Conservation (phyloP, 345 rosid genomes). For the Firmiana major region DNA sequence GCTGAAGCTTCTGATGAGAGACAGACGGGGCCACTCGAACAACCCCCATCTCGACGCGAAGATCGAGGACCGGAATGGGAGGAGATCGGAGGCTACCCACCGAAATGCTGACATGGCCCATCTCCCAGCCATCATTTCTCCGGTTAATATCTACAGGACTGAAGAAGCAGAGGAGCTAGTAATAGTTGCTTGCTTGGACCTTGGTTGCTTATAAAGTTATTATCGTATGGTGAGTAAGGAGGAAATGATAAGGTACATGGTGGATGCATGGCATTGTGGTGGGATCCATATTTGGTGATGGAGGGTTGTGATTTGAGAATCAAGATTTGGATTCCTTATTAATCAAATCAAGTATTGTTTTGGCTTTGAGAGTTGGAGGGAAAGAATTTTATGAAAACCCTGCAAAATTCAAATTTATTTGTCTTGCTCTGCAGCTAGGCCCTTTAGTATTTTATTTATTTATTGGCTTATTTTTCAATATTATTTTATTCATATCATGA, state of each 20-base stretch:
- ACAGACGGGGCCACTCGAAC: constrained; percentile 33
- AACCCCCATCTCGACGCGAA: background rate
- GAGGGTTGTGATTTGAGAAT: background rate
- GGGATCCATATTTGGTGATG: background rate
- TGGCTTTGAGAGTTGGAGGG: background rate
- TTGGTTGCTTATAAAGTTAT: too few species aligned
- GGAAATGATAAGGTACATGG: background rate
- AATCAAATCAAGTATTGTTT: too few species aligned
- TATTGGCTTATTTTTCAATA: too few species aligned
- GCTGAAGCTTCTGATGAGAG: constrained; percentile 7
- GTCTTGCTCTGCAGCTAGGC: too few species aligned
- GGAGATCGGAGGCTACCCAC: constrained; percentile 18
- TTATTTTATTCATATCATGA: too few species aligned
- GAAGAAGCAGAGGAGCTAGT: too few species aligned
- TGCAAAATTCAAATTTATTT: too few species aligned
- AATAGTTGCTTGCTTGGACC: too few species aligned
- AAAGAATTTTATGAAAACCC: too few species aligned
- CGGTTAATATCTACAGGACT: background rate
- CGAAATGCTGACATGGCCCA: constrained; percentile 29
- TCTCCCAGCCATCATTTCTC: constrained; percentile 32
- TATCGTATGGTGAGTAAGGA: background rate
- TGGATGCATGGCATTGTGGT: background rate
- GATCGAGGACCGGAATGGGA: background rate
- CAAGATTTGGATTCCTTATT: too few species aligned
- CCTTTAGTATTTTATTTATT: too few species aligned